phyloP scores from a whole-genome alignment of 2,329 filamentous ascomycete species.

The Gnomoniopsis smithogilvyi region DNA sequence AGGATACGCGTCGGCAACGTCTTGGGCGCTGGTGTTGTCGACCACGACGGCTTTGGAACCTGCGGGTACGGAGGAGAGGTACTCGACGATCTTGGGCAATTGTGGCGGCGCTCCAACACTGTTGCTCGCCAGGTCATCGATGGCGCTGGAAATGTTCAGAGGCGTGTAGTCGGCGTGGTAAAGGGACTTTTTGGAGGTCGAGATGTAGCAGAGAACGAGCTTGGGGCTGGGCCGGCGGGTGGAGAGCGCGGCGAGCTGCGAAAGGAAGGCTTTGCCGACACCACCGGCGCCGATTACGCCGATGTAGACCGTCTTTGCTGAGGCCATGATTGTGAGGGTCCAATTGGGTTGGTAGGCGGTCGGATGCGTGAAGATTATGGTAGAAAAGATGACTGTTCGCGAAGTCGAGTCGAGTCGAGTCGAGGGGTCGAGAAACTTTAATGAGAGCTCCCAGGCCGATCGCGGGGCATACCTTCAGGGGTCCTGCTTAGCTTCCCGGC shows the following conservation, averaged over 20 bases:
- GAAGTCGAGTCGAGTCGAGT: background rate
- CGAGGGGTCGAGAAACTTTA: conserved; percentile 23
- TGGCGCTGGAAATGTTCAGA: conserved; percentile 45
- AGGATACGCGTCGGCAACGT: conserved; percentile 81
- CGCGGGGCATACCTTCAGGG: conserved; percentile 22
- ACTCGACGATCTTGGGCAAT: conserved; percentile 69
- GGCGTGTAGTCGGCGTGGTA: conserved; percentile 70
- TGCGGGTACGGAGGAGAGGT: conserved; percentile 69
- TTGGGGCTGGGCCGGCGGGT: conserved; percentile 64
- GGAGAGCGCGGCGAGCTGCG: conserved; percentile 69
- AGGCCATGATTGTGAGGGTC: conserved; percentile 21
- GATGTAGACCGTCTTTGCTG: conserved; percentile 36
- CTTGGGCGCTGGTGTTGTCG: conserved; percentile 92
- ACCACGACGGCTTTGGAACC: conserved; percentile 73
- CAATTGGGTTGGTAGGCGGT: background rate
- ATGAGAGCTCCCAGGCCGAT: conserved; percentile 23
- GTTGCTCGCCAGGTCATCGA: conserved; percentile 10
- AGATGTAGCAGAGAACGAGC: conserved; percentile 78
- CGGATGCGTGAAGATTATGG: background rate
- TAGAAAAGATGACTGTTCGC: background rate
- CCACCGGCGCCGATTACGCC: conserved; percentile 69
- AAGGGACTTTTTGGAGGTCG: conserved; percentile 80
- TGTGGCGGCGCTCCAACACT: conserved; percentile 51
- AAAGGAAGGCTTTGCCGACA: conserved; percentile 87
- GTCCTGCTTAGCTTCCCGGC: background rate